Conservation (phyloP, 495 filamentous ascomycete species). For the Penicillium silybi region DNA sequence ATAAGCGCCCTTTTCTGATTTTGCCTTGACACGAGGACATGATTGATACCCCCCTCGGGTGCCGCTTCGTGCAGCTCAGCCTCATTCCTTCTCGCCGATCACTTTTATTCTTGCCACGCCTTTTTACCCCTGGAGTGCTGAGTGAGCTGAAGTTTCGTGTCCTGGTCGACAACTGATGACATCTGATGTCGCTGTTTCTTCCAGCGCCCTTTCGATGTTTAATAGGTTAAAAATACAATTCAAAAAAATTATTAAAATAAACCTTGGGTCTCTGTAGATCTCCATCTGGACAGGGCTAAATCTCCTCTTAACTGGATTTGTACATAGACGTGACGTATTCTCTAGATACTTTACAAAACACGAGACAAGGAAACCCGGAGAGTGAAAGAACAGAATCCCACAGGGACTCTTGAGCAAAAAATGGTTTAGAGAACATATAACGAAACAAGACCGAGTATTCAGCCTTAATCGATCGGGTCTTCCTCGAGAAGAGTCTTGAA, state of each 20-base stretch:
- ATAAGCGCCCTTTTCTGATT: constrained; percentile 15
- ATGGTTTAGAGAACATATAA: constrained; percentile 6
- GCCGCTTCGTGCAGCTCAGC: constrained; percentile 4
- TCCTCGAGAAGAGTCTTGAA: constrained; percentile 87
- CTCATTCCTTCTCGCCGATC: constrained; percentile 3
- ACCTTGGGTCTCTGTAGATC: neutral
- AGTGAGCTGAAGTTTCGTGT: constrained; percentile 3
- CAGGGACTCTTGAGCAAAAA: constrained; percentile 14
- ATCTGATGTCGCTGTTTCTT: neutral
- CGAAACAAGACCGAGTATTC: constrained; percentile 7
- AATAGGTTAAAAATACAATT: neutral
- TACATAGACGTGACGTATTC: constrained; percentile 4
- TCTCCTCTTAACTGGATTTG: neutral
- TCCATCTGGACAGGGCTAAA: no score
- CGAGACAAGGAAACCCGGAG: constrained; percentile 11
- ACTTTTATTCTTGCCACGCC: constrained; percentile 6
- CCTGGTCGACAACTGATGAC: constrained; percentile 1
- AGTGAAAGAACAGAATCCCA: constrained; percentile 14
- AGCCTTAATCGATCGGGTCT: constrained; percentile 55
- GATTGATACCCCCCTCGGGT: constrained; percentile 3
- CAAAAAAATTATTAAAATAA: constrained; percentile 16
- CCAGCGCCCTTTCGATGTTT: neutral
- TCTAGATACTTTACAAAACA: constrained; percentile 20
- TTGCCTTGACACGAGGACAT: constrained; percentile 2
- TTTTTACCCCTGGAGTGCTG: constrained; percentile 2